Evolutionary conservation across 805 yeast genomes (phyloP).

Genomic region (Schwanniomyces vanrijiae): DNA sequence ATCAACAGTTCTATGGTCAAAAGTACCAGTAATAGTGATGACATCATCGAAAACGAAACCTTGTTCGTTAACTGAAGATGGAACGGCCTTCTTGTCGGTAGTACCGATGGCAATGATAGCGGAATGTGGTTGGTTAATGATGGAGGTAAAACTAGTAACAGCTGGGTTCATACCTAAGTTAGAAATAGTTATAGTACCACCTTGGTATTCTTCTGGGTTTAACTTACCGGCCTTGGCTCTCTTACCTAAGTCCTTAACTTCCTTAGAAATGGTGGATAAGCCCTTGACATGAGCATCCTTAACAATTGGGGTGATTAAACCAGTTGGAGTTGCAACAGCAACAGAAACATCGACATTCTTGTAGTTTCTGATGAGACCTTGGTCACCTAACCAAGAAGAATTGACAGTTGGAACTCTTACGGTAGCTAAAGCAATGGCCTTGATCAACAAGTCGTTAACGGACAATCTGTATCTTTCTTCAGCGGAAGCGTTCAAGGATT

Average conservation of each 20-base stretch:
- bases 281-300: conserved; percentile 88
- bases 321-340: conserved; percentile 98
- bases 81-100: conserved; percentile 86
- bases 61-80: conserved; percentile 84
- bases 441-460: conserved; percentile 89
- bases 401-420: conserved; percentile 91
- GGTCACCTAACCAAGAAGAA: conserved; percentile 86
- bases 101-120: conserved; percentile 95
- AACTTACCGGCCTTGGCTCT: conserved; percentile 95
- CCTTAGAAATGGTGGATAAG: conserved; percentile 73
- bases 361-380: conserved; percentile 91
- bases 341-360: conserved; percentile 92
- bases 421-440: conserved; percentile 91
- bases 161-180: conserved; percentile 99
- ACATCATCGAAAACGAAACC: conserved; percentile 93
- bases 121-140: conserved; percentile 96
- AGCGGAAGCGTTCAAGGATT: conserved; percentile 79
- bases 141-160: conserved; percentile 89
- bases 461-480: conserved; percentile 89
- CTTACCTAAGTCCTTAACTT: conserved; percentile 90
- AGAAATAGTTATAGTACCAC: conserved; percentile 98
- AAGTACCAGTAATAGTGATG: conserved; percentile 91
- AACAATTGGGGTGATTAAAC: conserved; percentile 95
- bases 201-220: conserved; percentile 96
- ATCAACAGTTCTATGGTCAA: conserved; percentile 96